Evolutionary conservation across 1,284 basidiomycete genomes (phyloP).

Genomic region (Malassezia caprae): DNA sequence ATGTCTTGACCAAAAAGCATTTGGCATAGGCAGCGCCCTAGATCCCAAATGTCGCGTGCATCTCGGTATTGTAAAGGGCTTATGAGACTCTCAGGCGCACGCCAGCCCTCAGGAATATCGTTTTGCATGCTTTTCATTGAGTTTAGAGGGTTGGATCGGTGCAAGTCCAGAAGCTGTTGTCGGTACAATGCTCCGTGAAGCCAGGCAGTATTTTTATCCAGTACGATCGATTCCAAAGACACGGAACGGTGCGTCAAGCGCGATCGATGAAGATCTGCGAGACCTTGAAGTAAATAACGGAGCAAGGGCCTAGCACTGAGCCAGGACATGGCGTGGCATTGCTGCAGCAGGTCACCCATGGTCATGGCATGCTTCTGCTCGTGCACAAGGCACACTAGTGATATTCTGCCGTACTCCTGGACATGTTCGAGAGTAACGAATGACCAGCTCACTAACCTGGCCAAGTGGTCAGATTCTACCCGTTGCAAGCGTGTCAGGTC

Average conservation of each 20-base stretch:
- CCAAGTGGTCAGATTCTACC: conserved; percentile 24
- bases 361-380: conserved; percentile 21
- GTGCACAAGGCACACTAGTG: conserved; percentile 24
- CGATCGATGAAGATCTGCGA: conserved; percentile 32
- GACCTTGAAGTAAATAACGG: conserved; percentile 26
- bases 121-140: conserved; percentile 18
- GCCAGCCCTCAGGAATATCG: conserved; percentile 27
- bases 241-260: conserved; percentile 39
- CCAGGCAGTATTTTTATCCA: conserved; percentile 19
- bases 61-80: conserved; percentile 32
- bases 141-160: conserved; percentile 36
- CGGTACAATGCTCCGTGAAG: conserved; percentile 27
- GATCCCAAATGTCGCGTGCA: conserved; percentile 44
- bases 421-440: not conserved
- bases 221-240: conserved; percentile 19
- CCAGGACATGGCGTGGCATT: conserved; percentile 33
- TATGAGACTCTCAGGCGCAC: conserved; percentile 34
- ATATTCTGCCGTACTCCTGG: not conserved
- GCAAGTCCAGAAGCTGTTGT: conserved; percentile 34
- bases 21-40: conserved; percentile 37
- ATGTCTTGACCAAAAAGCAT: conserved; percentile 42
- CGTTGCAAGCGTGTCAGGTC: conserved; percentile 32
- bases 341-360: conserved; percentile 26
- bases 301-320: conserved; percentile 26
- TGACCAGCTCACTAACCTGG: conserved; percentile 29